Evolutionary conservation across 306 rosid genomes (phyloP).

Genomic region (Casuarina cunninghamiana): DNA sequence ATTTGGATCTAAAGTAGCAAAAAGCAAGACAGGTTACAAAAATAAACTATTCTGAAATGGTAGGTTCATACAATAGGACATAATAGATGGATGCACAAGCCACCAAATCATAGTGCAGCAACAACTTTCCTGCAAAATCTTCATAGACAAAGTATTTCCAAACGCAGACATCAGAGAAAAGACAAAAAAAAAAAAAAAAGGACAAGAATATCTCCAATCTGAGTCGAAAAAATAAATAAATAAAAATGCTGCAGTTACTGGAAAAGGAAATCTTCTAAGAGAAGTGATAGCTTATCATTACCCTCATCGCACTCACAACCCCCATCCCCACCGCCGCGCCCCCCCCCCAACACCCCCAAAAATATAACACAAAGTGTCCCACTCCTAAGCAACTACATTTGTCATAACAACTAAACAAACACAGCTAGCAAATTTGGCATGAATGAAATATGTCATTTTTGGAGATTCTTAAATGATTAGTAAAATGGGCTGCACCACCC

Average conservation of each 20-base stretch:
- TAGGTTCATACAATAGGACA: background rate
- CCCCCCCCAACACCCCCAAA: background rate
- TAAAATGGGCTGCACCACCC: background rate
- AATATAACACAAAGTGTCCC: background rate
- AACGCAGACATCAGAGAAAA: too few relatives aligned
- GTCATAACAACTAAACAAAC: background rate
- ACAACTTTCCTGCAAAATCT: background rate
- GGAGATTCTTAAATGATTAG: background rate
- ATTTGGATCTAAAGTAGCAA: slow-evolving; percentile 35
- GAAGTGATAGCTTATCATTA: background rate
- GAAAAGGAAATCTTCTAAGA: background rate
- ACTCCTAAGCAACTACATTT: background rate
- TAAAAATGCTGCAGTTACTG: background rate
- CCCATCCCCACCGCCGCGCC: too few relatives aligned
- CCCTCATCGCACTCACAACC: too few relatives aligned
- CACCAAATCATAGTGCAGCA: background rate
- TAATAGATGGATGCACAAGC: background rate
- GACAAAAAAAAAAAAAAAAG: background rate
- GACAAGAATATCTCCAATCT: background rate
- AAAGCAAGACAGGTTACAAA: background rate
- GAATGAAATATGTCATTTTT: background rate
- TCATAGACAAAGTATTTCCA: background rate
- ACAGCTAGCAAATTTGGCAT: background rate
- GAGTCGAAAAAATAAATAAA: background rate
- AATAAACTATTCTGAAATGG: background rate